These are phyloP conservation scores for Globisporangium mamillatum DNA, from an alignment of 352 stramenopile species.

Conservation along the genomic window DNA sequence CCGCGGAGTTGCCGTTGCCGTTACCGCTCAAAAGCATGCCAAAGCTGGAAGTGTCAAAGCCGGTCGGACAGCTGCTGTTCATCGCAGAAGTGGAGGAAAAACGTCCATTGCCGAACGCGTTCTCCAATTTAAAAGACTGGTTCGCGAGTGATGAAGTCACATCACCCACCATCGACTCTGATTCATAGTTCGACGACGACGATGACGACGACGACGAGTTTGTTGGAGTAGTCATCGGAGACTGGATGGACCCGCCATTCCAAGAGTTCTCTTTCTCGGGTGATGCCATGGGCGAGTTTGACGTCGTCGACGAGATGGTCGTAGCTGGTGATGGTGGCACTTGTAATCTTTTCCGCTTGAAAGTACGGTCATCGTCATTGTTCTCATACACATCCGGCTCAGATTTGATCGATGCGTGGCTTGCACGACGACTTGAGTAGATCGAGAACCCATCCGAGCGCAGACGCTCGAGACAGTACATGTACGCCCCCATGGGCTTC, in stretches of 20 bases:
- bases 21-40: slow-evolving; percentile 31
- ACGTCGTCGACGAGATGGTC: slow-evolving; percentile 25
- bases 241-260: neutral
- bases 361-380: slow-evolving; percentile 36
- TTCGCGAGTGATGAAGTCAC: slow-evolving; percentile 9
- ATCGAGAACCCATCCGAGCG: slow-evolving; percentile 78
- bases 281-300: slow-evolving; percentile 37
- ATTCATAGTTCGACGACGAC: slow-evolving; percentile 24
- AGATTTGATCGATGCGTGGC: slow-evolving; percentile 48
- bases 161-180: slow-evolving; percentile 17
- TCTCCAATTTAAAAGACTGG: slow-evolving; percentile 36
- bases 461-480: slow-evolving; percentile 77
- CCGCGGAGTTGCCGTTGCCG: neutral
- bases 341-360: slow-evolving; percentile 61
- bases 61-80: slow-evolving; percentile 18
- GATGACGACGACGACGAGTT: slow-evolving; percentile 11
- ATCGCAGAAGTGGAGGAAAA: slow-evolving; percentile 1
- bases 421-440: slow-evolving; percentile 73
- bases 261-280: slow-evolving; percentile 34
- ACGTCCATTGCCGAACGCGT: slow-evolving; percentile 21
- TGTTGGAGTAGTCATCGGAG: neutral
- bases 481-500: slow-evolving; percentile 80
- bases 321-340: slow-evolving; percentile 29
- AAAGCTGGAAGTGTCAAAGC: slow-evolving; percentile 40
- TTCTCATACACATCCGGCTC: slow-evolving; percentile 61